Conservation (phyloP, 73 alveolate species). For the Effrenium voratum region DNA sequence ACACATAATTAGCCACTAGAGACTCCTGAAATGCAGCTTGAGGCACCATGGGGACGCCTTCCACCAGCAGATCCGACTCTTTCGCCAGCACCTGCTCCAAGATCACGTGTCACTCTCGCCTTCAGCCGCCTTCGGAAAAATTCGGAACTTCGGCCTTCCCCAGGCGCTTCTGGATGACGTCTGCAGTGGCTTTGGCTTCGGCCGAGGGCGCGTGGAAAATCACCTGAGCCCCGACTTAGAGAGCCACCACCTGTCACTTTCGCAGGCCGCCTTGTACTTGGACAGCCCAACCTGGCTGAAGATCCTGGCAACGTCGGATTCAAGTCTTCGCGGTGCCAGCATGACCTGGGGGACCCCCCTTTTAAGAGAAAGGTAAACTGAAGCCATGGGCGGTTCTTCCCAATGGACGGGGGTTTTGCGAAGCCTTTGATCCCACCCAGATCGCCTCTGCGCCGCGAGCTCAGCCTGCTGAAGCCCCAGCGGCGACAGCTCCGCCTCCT, state of each 20-base stretch:
- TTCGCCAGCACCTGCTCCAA: slow-evolving; percentile 27
- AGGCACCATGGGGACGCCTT: slow-evolving; percentile 69
- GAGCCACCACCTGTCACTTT: background rate
- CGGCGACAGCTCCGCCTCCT: slow-evolving; percentile 9
- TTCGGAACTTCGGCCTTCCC: slow-evolving; percentile 35
- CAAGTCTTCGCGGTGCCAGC: too few relatives aligned
- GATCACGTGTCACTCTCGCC: too few relatives aligned
- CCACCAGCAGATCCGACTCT: slow-evolving; percentile 71
- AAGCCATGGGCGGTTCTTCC: too few relatives aligned
- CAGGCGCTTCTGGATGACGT: slow-evolving; percentile 35
- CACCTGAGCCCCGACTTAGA: slow-evolving; percentile 16
- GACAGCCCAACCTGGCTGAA: too few relatives aligned
- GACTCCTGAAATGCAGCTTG: background rate
- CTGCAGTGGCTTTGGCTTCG: slow-evolving; percentile 79
- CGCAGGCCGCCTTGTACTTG: too few relatives aligned
- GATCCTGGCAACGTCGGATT: too few relatives aligned
- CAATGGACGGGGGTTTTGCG: too few relatives aligned
- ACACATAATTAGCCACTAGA: too few relatives aligned
- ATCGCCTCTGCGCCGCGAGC: slow-evolving; percentile 38
- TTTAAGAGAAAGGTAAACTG: too few relatives aligned
- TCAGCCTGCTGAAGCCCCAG: slow-evolving; percentile 41
- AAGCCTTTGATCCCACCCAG: too few relatives aligned
- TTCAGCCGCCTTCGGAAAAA: too few relatives aligned
- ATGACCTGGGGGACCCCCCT: too few relatives aligned
- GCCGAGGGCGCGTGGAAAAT: slow-evolving; percentile 61